A percentile compares a stretch with the other conserved stretches of the same genome.
phyloP scores from a whole-genome alignment of 805 yeast species.

The Zygoascus ofunaensis region DNA sequence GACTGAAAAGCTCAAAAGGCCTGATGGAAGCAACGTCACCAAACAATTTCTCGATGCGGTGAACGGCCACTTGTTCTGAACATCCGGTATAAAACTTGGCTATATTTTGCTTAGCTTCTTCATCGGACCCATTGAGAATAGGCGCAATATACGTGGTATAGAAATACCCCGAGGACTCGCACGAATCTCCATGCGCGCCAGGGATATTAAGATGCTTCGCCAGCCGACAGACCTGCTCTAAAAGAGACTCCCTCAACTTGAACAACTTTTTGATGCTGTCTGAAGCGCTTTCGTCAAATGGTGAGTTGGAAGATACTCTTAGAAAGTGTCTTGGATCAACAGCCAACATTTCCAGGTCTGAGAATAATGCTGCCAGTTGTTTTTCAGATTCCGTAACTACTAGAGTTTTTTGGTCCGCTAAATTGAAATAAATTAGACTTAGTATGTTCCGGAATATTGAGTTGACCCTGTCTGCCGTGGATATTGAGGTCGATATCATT shows the following conservation, averaged over 20 bases:
- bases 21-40: slow-evolving; percentile 19
- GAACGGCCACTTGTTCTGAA: background rate
- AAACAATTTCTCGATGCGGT: slow-evolving; percentile 20
- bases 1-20: slow-evolving; percentile 24
- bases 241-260: slow-evolving; percentile 9
- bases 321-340: slow-evolving; percentile 21
- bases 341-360: slow-evolving; percentile 17
- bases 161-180: slow-evolving; percentile 31
- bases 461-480: slow-evolving; percentile 48
- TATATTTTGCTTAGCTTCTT: background rate
- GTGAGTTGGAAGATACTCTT: background rate
- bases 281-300: background rate
- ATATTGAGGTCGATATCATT: slow-evolving; percentile 71
- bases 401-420: slow-evolving; percentile 23
- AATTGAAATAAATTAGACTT: slow-evolving; percentile 16
- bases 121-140: background rate
- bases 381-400: slow-evolving; percentile 25
- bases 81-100: background rate
- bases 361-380: slow-evolving; percentile 21
- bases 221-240: slow-evolving; percentile 25
- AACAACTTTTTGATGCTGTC: slow-evolving; percentile 14
- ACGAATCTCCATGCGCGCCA: slow-evolving; percentile 33
- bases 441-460: slow-evolving; percentile 23
- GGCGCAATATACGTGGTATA: slow-evolving; percentile 19
- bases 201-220: slow-evolving; percentile 26